Evolutionary conservation across 2,329 filamentous ascomycete genomes (phyloP).

Genomic region (Didymellaceae sp.): DNA sequence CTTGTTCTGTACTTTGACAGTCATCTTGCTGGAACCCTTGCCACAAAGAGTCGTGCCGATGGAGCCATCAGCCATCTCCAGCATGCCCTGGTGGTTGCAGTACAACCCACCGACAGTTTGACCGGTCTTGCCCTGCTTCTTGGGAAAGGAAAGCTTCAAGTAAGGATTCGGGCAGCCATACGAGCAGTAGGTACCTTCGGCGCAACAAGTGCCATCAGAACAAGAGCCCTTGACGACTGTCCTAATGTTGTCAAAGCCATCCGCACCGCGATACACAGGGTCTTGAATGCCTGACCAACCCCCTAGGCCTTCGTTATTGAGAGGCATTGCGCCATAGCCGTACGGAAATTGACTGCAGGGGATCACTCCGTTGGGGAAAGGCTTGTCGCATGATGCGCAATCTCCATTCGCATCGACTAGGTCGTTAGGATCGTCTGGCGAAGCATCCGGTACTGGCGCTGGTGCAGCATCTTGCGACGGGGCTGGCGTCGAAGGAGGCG

Average conservation of each 20-base stretch:
- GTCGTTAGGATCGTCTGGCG: conserved; percentile 22
- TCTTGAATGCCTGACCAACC: conserved; percentile 85
- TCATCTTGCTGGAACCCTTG: conserved; percentile 67
- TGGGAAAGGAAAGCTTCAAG: conserved; percentile 90
- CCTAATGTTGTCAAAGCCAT: conserved; percentile 62
- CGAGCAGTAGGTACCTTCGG: conserved; percentile 75
- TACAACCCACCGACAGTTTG: conserved; percentile 88
- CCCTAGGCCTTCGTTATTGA: conserved; percentile 71
- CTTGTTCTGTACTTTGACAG: conserved; percentile 76
- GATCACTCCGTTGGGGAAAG: conserved; percentile 79
- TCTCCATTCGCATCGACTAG: conserved; percentile 32
- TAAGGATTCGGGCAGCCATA: conserved; percentile 93
- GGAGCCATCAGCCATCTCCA: conserved; percentile 68
- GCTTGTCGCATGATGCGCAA: conserved; percentile 62
- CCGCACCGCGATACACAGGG: conserved; percentile 39
- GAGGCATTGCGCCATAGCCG: conserved; percentile 76
- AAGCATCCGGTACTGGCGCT: conserved; percentile 16
- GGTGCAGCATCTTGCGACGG: conserved; percentile 7
- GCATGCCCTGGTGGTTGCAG: conserved; percentile 78
- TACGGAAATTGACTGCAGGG: conserved; percentile 77
- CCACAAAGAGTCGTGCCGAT: conserved; percentile 75
- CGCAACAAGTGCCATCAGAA: conserved; percentile 64
- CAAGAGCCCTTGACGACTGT: conserved; percentile 69
- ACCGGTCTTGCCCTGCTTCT: conserved; percentile 75
- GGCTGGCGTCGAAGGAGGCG: conserved; percentile 32